These are phyloP conservation scores for Podochytrium sp. DNA, from an alignment of 192 early-diverging fungal species.

Conservation along the genomic window DNA sequence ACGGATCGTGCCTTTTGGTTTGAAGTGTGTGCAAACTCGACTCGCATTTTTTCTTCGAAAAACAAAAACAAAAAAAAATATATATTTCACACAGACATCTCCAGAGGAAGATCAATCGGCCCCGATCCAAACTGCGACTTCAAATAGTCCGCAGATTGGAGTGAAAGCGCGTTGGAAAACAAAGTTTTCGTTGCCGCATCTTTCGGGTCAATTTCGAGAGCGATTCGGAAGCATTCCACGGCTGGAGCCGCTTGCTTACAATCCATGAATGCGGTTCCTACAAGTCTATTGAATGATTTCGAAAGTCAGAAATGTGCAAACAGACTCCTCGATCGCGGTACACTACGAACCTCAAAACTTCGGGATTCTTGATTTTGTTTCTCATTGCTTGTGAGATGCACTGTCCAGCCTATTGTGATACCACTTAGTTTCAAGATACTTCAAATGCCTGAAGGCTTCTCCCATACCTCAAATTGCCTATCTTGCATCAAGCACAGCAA, in stretches of 20 bases:
- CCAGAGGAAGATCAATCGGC: neutral
- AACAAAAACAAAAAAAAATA: neutral
- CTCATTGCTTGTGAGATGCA: conserved; percentile 55
- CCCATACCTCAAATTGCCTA: conserved; percentile 51
- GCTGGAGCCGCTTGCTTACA: conserved; percentile 37
- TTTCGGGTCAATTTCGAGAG: conserved; percentile 46
- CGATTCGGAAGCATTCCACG: conserved; percentile 52
- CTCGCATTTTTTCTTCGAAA: neutral
- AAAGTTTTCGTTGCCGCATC: conserved; percentile 8
- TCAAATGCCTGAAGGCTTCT: too few species aligned
- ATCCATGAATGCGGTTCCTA: conserved; percentile 39
- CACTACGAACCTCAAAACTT: conserved; percentile 35
- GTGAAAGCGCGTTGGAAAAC: conserved; percentile 12
- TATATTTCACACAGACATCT: neutral
- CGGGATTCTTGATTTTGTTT: conserved; percentile 49
- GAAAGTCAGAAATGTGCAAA: neutral
- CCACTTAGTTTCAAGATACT: too few species aligned
- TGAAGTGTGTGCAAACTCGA: conserved; percentile 17
- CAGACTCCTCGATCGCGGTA: neutral
- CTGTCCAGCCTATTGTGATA: too few species aligned
- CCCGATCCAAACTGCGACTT: neutral
- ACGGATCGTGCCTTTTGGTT: conserved; percentile 17
- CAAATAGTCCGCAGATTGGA: conserved; percentile 12
- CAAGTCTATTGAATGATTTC: conserved; percentile 22
- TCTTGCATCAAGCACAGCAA: conserved; percentile 48